Evolutionary conservation across 2,329 filamentous ascomycete species (phyloP).

Genomic region (Didymella lethalis): DNA sequence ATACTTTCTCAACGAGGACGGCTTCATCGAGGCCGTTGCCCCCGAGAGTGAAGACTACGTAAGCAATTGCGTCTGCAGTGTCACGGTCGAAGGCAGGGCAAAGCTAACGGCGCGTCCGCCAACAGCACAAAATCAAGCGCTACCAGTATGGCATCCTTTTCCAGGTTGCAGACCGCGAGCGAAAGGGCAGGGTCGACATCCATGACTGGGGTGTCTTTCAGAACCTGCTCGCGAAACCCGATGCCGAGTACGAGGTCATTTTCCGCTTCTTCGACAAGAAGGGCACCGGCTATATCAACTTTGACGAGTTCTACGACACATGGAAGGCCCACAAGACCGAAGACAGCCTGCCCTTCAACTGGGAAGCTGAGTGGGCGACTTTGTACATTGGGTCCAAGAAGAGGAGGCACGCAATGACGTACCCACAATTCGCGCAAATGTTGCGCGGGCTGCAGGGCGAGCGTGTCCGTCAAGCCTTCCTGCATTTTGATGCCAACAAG

Average conservation of each 20-base stretch:
- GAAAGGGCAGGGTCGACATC: slow-evolving; percentile 75
- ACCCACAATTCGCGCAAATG: slow-evolving; percentile 98
- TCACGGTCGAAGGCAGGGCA: slow-evolving; percentile 24
- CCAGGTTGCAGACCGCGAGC: slow-evolving; percentile 82
- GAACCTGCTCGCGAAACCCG: slow-evolving; percentile 90
- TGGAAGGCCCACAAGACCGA: slow-evolving; percentile 90
- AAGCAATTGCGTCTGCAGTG: slow-evolving; percentile 54
- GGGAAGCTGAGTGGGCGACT: slow-evolving; percentile 95
- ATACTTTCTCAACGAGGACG: slow-evolving; percentile 78
- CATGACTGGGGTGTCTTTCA: slow-evolving; percentile 93
- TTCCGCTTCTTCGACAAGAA: slow-evolving; percentile 95
- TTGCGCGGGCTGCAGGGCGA: slow-evolving; percentile 94
- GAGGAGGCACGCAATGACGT: slow-evolving; percentile 89
- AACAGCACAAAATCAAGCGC: slow-evolving; percentile 94
- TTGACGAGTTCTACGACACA: slow-evolving; percentile 82
- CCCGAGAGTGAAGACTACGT: slow-evolving; percentile 91
- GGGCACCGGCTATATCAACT: slow-evolving; percentile 84
- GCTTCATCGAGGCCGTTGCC: slow-evolving; percentile 91
- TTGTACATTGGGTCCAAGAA: slow-evolving; percentile 91
- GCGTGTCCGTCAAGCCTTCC: slow-evolving; percentile 93
- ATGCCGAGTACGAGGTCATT: slow-evolving; percentile 98
- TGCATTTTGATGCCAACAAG: slow-evolving; percentile 85
- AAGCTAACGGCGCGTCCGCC: slow-evolving; percentile 40
- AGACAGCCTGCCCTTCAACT: slow-evolving; percentile 89
- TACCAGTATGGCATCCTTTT: slow-evolving; percentile 97